Evolutionary conservation across 331 rosid species (phyloP), one percentile per base, ranked within the genome.

Genomic region (Telfairia occidentalis): DNA sequence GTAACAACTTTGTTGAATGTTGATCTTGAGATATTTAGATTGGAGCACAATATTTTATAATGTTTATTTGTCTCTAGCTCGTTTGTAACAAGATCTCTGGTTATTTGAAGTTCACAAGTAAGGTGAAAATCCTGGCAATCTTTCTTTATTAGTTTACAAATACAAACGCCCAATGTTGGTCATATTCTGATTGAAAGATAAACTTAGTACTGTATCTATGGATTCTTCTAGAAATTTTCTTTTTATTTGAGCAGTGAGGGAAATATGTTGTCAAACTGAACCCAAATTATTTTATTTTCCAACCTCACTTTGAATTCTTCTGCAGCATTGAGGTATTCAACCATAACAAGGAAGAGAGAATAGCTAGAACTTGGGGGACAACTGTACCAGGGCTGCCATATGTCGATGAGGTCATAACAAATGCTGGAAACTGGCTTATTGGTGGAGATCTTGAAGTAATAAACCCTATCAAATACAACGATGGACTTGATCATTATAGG

Each of bases 321-420:
- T 65, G 84, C 89, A 95, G 99, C 79, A 77, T 92, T 82, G 96
- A 95, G 81, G 88, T 90, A 71, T 95, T 84, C 92, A 92, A 95
- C 87, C 96, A 95, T 83, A 87, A 88, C 84, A 95, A 92, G 83
- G 99, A 95, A 85, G 99, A 95, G 80, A 95, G 99, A 83, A 95
- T 87, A 63, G 96, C 96, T 30, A 88, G 97, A 83, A 95, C 99
- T 32, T 95, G 96, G 97, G 99, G 97, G 48, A 87, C 99, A 67
- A 92, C 96, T 5, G 86, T 90, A 28, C 88, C 93, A 16, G 97
- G 97, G 79, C 67, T 95, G 81, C 99, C 99, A 0, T 95, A 91
- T 59, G 97, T 88, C 34, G 99, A 95, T 64, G 91, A 87, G 80
- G 93, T 63, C 65, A 95, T 95, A 67, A 79, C 93, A 53, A 81